phyloP scores from a whole-genome alignment of 140 eudicot genomes.

The Cichorium intybus region DNA sequence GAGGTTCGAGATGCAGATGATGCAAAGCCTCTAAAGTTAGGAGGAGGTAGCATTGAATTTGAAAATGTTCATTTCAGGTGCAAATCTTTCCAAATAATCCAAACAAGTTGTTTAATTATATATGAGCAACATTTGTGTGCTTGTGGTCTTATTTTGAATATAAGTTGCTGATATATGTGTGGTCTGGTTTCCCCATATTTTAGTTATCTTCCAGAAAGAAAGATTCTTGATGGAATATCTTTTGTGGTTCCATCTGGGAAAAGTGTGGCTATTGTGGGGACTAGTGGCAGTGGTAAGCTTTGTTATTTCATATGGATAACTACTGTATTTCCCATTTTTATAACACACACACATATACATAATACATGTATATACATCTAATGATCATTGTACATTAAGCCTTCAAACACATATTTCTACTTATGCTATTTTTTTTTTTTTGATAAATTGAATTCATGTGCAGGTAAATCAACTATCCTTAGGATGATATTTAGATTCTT shows the following conservation, averaged over 20 bases:
- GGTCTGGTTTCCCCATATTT: conserved; percentile 2
- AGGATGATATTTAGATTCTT: conserved; percentile 93
- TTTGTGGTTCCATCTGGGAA: conserved; percentile 96
- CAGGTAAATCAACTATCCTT: conserved; percentile 94
- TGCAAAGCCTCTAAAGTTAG: conserved; percentile 68
- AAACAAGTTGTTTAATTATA: neutral
- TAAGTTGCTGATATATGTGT: conserved; percentile 20
- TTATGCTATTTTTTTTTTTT: neutral
- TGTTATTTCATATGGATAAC: neutral
- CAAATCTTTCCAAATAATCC: neutral
- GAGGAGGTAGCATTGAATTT: conserved; percentile 79
- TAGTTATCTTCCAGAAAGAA: conserved; percentile 85
- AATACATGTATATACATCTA: no score
- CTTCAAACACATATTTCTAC: neutral
- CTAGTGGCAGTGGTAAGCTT: conserved; percentile 95
- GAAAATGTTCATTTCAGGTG: conserved; percentile 90
- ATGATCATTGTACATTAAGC: neutral
- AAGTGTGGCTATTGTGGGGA: conserved; percentile 98
- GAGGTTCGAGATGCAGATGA: conserved; percentile 62
- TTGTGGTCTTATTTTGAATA: conserved; percentile 2
- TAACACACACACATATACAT: no score
- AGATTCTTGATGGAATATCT: conserved; percentile 95
- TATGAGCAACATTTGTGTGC: neutral
- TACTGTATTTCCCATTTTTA: no score
- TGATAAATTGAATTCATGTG: conserved; percentile 17